Evolutionary conservation across 768 basidiomycete species (phyloP).

Genomic region (Cystobasidium tubakii): DNA sequence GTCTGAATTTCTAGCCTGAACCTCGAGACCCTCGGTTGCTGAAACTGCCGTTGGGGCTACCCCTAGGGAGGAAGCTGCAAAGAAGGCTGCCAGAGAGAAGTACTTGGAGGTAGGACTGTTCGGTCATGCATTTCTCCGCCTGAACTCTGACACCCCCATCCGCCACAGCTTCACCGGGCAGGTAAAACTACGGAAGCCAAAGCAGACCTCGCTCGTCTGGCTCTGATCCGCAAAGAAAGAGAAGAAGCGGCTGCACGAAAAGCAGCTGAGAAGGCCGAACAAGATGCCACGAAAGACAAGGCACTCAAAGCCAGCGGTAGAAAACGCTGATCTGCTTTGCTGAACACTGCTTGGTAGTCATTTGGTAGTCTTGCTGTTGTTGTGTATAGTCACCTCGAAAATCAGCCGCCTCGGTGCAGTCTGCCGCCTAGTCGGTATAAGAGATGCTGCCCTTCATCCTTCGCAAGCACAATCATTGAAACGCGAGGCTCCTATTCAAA

Average conservation of each 20-base stretch:
- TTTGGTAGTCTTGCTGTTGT: too few relatives aligned
- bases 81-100: constrained; percentile 50
- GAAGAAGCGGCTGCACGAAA: constrained; percentile 81
- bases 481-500: too few relatives aligned
- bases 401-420: too few relatives aligned
- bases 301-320: constrained; percentile 22
- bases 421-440: too few relatives aligned
- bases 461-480: too few relatives aligned
- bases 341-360: not conserved
- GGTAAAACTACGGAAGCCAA: constrained; percentile 91
- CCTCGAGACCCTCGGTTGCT: not conserved
- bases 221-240: constrained; percentile 77
- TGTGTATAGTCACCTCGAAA: too few relatives aligned
- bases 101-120: constrained; percentile 51
- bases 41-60: not conserved
- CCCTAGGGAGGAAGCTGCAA: constrained; percentile 79
- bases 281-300: constrained; percentile 14
- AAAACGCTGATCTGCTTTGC: not conserved
- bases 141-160: not conserved
- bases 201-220: constrained; percentile 75
- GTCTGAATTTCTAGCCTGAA: not conserved
- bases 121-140: not conserved
- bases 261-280: constrained; percentile 60
- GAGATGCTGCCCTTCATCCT: too few relatives aligned
- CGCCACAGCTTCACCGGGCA: constrained; percentile 53